Conservation (phyloP, 495 filamentous ascomycete genomes). For the Thermochaetoides thermophila region DNA sequence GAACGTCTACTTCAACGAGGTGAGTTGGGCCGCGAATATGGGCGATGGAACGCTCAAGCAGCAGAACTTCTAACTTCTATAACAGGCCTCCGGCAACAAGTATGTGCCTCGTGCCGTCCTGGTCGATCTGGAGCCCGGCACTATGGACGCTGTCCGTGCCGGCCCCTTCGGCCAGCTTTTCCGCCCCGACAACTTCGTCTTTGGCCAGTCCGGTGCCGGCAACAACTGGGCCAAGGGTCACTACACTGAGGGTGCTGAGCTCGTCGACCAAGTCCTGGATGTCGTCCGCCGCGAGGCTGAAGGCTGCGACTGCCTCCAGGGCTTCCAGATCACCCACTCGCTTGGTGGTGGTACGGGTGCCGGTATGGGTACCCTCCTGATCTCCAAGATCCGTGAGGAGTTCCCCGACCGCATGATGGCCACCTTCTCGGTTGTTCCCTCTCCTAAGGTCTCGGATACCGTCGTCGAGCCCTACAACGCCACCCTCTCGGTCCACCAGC, state of each 20-base stretch:
- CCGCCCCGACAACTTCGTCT: conserved; percentile 99
- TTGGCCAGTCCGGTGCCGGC: conserved; percentile 97
- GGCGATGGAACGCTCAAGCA: background rate
- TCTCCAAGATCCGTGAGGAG: conserved; percentile 99
- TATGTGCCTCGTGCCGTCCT: conserved; percentile 99
- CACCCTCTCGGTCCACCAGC: conserved; percentile 96
- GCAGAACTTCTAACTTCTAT: background rate
- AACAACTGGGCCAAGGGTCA: conserved; percentile 99
- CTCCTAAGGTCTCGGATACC: conserved; percentile 99
- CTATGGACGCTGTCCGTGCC: conserved; percentile 98
- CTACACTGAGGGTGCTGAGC: conserved; percentile 99
- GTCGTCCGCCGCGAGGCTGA: conserved; percentile 98
- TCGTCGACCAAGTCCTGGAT: conserved; percentile 96
- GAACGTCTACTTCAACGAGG: conserved; percentile 99
- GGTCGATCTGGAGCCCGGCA: conserved; percentile 96
- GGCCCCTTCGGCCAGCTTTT: conserved; percentile 99
- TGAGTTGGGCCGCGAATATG: conserved; percentile 26
- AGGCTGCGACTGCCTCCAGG: conserved; percentile 98
- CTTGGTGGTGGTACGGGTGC: conserved; percentile 99
- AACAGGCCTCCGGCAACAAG: conserved; percentile 85
- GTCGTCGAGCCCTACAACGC: conserved; percentile 99
- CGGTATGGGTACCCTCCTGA: conserved; percentile 98
- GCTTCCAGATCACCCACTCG: conserved; percentile 99
- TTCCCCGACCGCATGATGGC: conserved; percentile 99
- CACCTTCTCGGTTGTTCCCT: conserved; percentile 98